Evolutionary conservation across 768 basidiomycete genomes (phyloP).

Genomic region (Rubroboletus pulcherrimus): DNA sequence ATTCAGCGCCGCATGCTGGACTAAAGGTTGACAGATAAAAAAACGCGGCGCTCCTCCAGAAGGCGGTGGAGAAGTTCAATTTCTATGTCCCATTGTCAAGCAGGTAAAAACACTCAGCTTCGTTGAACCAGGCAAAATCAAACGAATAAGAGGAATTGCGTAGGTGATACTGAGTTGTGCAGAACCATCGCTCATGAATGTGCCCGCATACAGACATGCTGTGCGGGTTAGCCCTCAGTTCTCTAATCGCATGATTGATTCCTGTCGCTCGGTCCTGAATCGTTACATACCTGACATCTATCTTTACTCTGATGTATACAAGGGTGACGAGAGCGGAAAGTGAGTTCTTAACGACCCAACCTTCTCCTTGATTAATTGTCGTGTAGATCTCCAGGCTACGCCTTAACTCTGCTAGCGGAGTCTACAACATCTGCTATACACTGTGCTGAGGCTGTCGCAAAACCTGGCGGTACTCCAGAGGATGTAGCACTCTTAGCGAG

Average conservation of each 20-base stretch:
- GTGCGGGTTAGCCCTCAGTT: conserved; percentile 97
- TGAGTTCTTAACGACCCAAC: conserved; percentile 37
- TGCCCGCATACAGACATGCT: conserved; percentile 63
- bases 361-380: not conserved
- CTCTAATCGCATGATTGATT: conserved; percentile 96
- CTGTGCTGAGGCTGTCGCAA: conserved; percentile 81
- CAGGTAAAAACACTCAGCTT: conserved; percentile 92
- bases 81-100: conserved; percentile 88
- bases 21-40: conserved; percentile 61
- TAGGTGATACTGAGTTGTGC: conserved; percentile 40
- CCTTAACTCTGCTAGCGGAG: conserved; percentile 84
- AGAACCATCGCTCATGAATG: not conserved
- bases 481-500: conserved; percentile 86
- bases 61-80: conserved; percentile 92
- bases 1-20: not conserved
- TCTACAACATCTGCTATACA: conserved; percentile 88
- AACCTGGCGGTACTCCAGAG: conserved; percentile 84
- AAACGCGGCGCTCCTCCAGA: conserved; percentile 88
- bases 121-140: conserved; percentile 85
- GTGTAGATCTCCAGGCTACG: conserved; percentile 91
- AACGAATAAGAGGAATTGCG: conserved; percentile 94
- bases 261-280: conserved; percentile 88
- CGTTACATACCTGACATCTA: conserved; percentile 98
- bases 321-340: conserved; percentile 97
- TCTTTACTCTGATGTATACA: conserved; percentile 97